These are phyloP conservation scores for Thraustochytrium striatum DNA, from an alignment of 352 stramenopile genomes.

Conservation along the genomic window DNA sequence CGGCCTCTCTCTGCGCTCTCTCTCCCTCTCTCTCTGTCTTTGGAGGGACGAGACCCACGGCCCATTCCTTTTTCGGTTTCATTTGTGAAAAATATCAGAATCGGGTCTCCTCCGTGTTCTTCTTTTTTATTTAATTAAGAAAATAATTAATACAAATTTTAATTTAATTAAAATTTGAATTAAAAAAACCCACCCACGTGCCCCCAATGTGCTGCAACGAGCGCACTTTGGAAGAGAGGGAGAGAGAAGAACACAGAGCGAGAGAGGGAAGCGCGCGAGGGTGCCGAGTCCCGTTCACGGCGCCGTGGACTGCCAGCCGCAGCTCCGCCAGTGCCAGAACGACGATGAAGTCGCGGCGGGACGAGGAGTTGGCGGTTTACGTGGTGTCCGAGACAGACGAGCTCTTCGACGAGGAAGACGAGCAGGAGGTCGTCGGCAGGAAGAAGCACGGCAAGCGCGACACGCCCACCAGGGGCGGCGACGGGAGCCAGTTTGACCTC, in stretches of 20 bases:
- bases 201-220: too few species aligned
- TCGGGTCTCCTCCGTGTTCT: neutral
- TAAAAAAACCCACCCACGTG: too few species aligned
- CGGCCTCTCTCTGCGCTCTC: too few species aligned
- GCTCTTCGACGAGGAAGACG: neutral
- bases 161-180: too few species aligned
- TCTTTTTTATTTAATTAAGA: neutral
- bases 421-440: neutral
- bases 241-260: too few species aligned
- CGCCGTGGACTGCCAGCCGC: neutral
- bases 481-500: too few species aligned
- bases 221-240: too few species aligned
- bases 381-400: conserved; percentile 13
- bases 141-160: too few species aligned
- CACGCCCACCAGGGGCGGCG: neutral
- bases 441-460: neutral
- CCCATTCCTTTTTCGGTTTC: neutral
- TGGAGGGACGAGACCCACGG: too few species aligned
- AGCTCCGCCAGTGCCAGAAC: neutral
- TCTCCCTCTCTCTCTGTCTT: too few species aligned
- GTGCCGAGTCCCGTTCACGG: neutral
- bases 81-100: neutral
- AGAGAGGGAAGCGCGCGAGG: neutral
- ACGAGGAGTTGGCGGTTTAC: neutral
- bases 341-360: neutral